These are phyloP conservation scores for Aurifilum marmelostoma DNA, from an alignment of 2,329 filamentous ascomycete genomes.

Conservation along the genomic window DNA sequence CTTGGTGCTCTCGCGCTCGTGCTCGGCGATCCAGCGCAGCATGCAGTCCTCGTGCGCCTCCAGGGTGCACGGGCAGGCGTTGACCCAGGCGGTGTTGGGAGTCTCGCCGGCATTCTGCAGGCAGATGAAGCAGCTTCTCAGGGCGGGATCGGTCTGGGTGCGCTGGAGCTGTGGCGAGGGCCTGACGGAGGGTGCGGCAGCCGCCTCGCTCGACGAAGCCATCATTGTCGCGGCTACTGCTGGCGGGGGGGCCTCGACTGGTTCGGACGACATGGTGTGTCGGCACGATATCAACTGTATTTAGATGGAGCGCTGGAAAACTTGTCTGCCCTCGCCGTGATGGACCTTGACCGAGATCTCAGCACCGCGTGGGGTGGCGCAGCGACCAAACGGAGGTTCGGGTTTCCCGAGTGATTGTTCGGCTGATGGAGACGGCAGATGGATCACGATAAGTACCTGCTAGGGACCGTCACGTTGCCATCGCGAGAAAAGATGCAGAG, in stretches of 20 bases:
- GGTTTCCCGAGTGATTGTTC: not conserved
- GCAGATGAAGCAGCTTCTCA: constrained; percentile 65
- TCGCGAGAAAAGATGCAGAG: not conserved
- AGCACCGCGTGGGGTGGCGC: not conserved
- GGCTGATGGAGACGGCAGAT: not conserved
- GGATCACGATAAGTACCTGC: not conserved
- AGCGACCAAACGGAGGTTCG: not conserved
- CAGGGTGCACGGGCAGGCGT: constrained; percentile 87
- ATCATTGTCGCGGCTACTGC: not conserved
- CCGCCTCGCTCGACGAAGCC: constrained; percentile 4
- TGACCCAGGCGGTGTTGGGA: constrained; percentile 68
- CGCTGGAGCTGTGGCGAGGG: constrained; percentile 21
- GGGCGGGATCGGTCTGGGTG: constrained; percentile 30
- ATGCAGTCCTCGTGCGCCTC: constrained; percentile 90
- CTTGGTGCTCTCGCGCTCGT: constrained; percentile 68
- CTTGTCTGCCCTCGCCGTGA: not conserved
- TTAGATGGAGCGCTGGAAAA: not conserved
- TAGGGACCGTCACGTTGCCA: not conserved
- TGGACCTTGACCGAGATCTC: not conserved
- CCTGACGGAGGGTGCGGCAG: constrained; percentile 5
- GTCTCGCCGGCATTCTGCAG: constrained; percentile 58
- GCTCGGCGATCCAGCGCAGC: constrained; percentile 90
- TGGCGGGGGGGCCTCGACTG: constrained; percentile 9
- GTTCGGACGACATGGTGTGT: constrained; percentile 9
- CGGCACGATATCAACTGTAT: not conserved